Evolutionary conservation across 108 stramenopile genomes (phyloP).

Genomic region (Cyclotella distinguenda): DNA sequence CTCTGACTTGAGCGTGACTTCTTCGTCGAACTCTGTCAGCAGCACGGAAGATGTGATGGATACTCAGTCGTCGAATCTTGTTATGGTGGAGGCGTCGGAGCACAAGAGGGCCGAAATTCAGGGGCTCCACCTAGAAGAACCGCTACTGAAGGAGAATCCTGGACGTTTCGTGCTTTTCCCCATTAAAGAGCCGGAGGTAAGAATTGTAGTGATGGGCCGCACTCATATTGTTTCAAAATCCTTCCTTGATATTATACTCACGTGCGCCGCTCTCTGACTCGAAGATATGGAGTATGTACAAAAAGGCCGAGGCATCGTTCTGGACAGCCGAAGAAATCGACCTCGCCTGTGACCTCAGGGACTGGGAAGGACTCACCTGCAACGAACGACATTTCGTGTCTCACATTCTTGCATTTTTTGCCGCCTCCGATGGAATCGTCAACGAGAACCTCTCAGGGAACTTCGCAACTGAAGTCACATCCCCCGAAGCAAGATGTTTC

Average conservation of each 20-base stretch:
- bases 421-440: conserved; percentile 99
- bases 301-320: conserved; percentile 99
- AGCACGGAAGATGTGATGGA: background rate
- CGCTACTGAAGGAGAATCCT: conserved; percentile 83
- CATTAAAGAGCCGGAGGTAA: conserved; percentile 94
- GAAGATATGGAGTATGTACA: conserved; percentile 96
- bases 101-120: conserved; percentile 69
- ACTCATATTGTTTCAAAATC: background rate
- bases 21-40: conserved; percentile 7
- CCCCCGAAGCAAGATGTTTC: conserved; percentile 98
- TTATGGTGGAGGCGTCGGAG: conserved; percentile 49
- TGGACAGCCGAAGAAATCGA: conserved; percentile 99
- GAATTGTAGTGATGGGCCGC: conserved; percentile 13
- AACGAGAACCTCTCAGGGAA: conserved; percentile 98
- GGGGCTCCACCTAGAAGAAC: conserved; percentile 54
- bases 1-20: conserved; percentile 16
- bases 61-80: background rate
- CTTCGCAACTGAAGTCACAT: conserved; percentile 96
- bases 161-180: conserved; percentile 98
- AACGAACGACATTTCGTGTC: conserved; percentile 98
- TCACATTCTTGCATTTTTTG: conserved; percentile 99
- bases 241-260: background rate
- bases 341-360: conserved; percentile 90
- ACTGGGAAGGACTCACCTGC: conserved; percentile 90
- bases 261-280: background rate